These are phyloP conservation scores for Calonectria crousiana DNA, from an alignment of 2,329 filamentous ascomycete genomes.

Conservation along the genomic window DNA sequence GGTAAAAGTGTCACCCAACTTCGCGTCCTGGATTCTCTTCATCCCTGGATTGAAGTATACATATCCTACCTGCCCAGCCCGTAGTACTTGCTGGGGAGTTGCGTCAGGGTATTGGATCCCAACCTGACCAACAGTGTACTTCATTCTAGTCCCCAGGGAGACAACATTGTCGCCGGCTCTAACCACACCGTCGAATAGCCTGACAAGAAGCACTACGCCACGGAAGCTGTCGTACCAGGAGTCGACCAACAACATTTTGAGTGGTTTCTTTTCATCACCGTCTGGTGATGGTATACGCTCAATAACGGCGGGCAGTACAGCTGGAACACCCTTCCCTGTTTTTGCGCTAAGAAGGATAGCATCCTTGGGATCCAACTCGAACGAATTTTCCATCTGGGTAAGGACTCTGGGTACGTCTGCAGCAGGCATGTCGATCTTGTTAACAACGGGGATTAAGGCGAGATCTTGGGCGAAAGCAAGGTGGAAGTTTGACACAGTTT, in stretches of 20 bases:
- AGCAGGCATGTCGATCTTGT: slow-evolving; percentile 94
- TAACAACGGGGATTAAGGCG: slow-evolving; percentile 89
- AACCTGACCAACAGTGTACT: slow-evolving; percentile 95
- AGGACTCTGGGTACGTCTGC: slow-evolving; percentile 89
- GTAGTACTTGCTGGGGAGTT: slow-evolving; percentile 81
- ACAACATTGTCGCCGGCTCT: slow-evolving; percentile 86
- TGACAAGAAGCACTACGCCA: slow-evolving; percentile 90
- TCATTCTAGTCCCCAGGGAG: slow-evolving; percentile 88
- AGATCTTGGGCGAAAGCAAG: slow-evolving; percentile 94
- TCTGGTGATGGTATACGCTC: slow-evolving; percentile 84
- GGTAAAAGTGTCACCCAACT: slow-evolving; percentile 96
- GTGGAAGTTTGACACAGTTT: slow-evolving; percentile 99
- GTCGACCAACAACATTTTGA: slow-evolving; percentile 91
- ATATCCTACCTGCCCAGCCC: slow-evolving; percentile 96
- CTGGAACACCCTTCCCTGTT: slow-evolving; percentile 87
- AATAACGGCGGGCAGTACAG: slow-evolving; percentile 87
- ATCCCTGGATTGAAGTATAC: slow-evolving; percentile 98
- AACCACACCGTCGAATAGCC: slow-evolving; percentile 90
- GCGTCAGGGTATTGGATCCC: slow-evolving; percentile 95
- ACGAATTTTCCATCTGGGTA: slow-evolving; percentile 86
- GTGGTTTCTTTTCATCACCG: slow-evolving; percentile 78
- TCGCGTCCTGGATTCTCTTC: slow-evolving; percentile 96
- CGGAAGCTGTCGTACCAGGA: slow-evolving; percentile 99
- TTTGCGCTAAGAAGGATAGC: slow-evolving; percentile 87
- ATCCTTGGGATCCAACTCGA: slow-evolving; percentile 85